A percentile compares a stretch with the other conserved stretches of the same genome.
These are phyloP conservation scores for Calycina herbarum DNA, from an alignment of 2,329 filamentous ascomycete species.

Conservation along the genomic window DNA sequence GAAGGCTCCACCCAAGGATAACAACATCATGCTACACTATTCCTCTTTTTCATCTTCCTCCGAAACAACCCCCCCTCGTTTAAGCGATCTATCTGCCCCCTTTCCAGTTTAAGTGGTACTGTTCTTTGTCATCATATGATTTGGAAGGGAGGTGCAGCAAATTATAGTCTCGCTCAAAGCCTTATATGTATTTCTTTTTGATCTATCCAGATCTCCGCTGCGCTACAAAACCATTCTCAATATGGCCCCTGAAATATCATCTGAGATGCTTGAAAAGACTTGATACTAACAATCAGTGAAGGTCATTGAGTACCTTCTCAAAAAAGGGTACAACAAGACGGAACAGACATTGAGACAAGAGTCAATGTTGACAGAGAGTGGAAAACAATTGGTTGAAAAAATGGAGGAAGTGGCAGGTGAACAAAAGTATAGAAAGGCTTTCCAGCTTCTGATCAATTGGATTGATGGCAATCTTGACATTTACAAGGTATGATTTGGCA, in stretches of 20 bases:
- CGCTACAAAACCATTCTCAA: too few species aligned
- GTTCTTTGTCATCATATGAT: too few species aligned
- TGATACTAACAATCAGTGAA: slow-evolving; percentile 35
- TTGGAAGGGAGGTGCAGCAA: too few species aligned
- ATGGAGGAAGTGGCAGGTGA: slow-evolving; percentile 69
- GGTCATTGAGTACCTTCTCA: slow-evolving; percentile 93
- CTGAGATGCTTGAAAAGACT: too few species aligned
- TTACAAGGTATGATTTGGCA: slow-evolving; percentile 69
- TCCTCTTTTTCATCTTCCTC: not conserved
- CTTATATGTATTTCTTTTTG: too few species aligned
- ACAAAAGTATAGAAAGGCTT: slow-evolving; percentile 76
- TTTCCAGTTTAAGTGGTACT: not conserved
- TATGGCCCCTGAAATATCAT: too few species aligned
- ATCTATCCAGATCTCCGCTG: too few species aligned
- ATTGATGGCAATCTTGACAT: slow-evolving; percentile 90
- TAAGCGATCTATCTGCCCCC: not conserved
- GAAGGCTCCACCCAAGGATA: not conserved
- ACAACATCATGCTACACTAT: not conserved
- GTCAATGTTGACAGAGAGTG: slow-evolving; percentile 78
- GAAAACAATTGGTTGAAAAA: slow-evolving; percentile 64
- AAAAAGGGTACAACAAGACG: slow-evolving; percentile 90
- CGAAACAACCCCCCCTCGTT: not conserved
- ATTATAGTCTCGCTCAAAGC: too few species aligned
- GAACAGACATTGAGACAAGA: slow-evolving; percentile 92
- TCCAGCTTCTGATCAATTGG: slow-evolving; percentile 73